Evolutionary conservation across 768 basidiomycete genomes (phyloP).

Genomic region (Russula griseocarnosa): DNA sequence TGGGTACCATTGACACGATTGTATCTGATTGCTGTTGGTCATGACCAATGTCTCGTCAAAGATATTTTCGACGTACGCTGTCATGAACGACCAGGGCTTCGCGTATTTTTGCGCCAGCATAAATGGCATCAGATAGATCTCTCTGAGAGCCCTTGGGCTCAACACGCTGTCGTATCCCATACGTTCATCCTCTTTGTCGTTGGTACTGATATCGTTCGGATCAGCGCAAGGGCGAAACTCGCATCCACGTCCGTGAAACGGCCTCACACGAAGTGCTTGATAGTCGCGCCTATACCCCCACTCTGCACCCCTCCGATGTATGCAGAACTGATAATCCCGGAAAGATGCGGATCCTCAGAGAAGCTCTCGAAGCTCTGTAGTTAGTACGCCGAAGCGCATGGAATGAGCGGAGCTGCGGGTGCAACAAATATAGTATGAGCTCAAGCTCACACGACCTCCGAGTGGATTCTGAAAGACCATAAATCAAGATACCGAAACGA

Average conservation of each 20-base stretch:
- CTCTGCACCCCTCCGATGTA: slow-evolving; percentile 76
- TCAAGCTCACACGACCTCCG: slow-evolving; percentile 53
- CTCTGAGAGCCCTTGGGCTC: slow-evolving; percentile 50
- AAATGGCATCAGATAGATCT: slow-evolving; percentile 60
- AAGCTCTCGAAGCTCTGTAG: slow-evolving; percentile 69
- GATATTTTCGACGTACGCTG: slow-evolving; percentile 39
- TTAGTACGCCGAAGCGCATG: background rate
- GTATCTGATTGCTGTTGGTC: slow-evolving; percentile 40
- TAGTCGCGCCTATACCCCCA: slow-evolving; percentile 68
- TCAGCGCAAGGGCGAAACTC: background rate
- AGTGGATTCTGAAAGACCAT: slow-evolving; percentile 55
- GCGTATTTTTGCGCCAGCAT: slow-evolving; percentile 52
- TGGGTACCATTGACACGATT: slow-evolving; percentile 78
- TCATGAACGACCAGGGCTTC: slow-evolving; percentile 58
- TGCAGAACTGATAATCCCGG: slow-evolving; percentile 63
- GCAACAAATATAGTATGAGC: background rate
- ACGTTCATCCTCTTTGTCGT: slow-evolving; percentile 80
- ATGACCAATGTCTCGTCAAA: background rate
- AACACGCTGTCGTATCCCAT: slow-evolving; percentile 54
- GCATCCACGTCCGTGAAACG: background rate
- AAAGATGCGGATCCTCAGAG: slow-evolving; percentile 73
- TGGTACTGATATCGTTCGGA: slow-evolving; percentile 43
- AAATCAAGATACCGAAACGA: background rate
- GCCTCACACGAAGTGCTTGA: slow-evolving; percentile 79
- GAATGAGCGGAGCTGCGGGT: slow-evolving; percentile 22